These are phyloP conservation scores for Penicillium subrubescens DNA, from an alignment of 495 filamentous ascomycete genomes.

Conservation along the genomic window DNA sequence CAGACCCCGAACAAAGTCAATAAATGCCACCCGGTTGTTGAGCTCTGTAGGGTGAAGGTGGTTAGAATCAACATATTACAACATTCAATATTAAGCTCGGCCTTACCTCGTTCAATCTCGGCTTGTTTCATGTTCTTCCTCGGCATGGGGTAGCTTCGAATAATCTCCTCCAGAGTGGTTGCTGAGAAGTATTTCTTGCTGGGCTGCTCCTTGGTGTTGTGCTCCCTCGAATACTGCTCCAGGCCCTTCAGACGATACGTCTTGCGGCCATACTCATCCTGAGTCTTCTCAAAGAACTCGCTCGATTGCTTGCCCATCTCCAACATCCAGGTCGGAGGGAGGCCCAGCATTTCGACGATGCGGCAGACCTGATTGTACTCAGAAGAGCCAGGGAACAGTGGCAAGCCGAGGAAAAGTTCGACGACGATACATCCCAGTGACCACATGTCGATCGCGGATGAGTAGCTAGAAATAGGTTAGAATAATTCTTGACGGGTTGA, in stretches of 20 bases:
- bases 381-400: slow-evolving; percentile 95
- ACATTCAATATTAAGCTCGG: background rate
- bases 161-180: slow-evolving; percentile 92
- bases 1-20: slow-evolving; percentile 96
- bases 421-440: slow-evolving; percentile 98
- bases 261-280: slow-evolving; percentile 87
- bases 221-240: slow-evolving; percentile 95
- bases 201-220: slow-evolving; percentile 94
- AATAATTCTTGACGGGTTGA: background rate
- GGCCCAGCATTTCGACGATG: slow-evolving; percentile 97
- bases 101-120: slow-evolving; percentile 91
- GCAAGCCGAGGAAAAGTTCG: slow-evolving; percentile 93
- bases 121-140: slow-evolving; percentile 99
- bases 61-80: slow-evolving; percentile 24
- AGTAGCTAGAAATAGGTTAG: slow-evolving; percentile 60
- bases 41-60: slow-evolving; percentile 65
- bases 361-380: slow-evolving; percentile 98
- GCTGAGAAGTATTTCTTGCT: slow-evolving; percentile 99
- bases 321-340: slow-evolving; percentile 98
- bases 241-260: slow-evolving; percentile 93
- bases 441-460: slow-evolving; percentile 99
- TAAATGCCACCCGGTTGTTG: slow-evolving; percentile 97
- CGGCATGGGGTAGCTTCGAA: slow-evolving; percentile 96
- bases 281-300: slow-evolving; percentile 95
- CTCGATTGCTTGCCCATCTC: slow-evolving; percentile 98